These are phyloP conservation scores for Termitomyces sp. DNA, from an alignment of 768 basidiomycete species.

Conservation along the genomic window DNA sequence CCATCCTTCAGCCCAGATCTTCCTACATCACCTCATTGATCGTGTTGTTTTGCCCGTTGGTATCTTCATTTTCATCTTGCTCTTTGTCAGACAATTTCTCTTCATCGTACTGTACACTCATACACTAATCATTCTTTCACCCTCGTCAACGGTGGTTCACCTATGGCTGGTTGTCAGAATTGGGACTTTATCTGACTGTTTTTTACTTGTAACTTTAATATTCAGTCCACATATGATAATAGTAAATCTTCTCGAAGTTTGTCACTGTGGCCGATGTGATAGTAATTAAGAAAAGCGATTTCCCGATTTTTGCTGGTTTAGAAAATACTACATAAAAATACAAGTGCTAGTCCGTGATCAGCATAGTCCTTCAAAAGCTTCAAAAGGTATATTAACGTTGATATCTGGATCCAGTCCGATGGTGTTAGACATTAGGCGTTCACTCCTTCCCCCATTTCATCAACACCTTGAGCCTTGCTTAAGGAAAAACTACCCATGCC, in stretches of 20 bases:
- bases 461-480: neutral
- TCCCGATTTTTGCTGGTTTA: too few species aligned
- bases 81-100: neutral
- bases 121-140: neutral
- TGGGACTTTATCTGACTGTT: slow-evolving; percentile 1
- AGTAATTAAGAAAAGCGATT: neutral
- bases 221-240: neutral
- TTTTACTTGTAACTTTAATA: neutral
- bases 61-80: neutral
- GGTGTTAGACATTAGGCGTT: neutral
- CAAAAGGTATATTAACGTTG: neutral
- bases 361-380: neutral
- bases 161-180: neutral
- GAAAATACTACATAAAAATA: neutral
- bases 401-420: neutral
- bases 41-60: neutral
- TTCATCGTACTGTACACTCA: neutral
- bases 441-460: neutral
- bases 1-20: slow-evolving; percentile 11
- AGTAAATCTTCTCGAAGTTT: neutral
- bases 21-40: slow-evolving; percentile 6
- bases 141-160: neutral
- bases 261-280: neutral
- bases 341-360: neutral
- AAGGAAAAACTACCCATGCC: neutral